Evolutionary conservation across 352 stramenopile species (phyloP), one percentile per base, ranked within the genome.

Genomic region (Phytophthora citrophthora): DNA sequence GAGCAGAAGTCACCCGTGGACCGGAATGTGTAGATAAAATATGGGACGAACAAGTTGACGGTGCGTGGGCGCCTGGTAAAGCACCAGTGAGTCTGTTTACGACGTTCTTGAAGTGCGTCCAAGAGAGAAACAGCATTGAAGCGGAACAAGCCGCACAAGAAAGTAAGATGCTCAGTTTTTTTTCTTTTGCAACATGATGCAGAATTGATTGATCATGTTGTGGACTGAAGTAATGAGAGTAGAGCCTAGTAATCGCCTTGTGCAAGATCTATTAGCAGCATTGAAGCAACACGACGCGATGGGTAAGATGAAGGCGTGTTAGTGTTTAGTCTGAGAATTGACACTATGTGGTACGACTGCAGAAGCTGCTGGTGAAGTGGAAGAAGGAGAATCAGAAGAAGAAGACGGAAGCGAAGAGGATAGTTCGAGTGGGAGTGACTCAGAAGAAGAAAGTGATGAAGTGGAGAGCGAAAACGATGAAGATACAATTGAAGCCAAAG

Each of bases 181-280:
- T 20, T n/a, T 48, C 24, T 1, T 7, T 48, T 24, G 31, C 3
- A 5, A 38, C 8, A 47, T 12, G 31, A 32, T 34, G 31, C 7
- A 16, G 15, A 6, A 5, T 29, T 48, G 52, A 11, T 8, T 61
- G 41, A 49, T 15, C 6, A 54, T 40, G 27, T 18, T 58, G 32
- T 36, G 18, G 20, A 15, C 10, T 60, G 12, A 16, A 93, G 84
- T 93, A 56, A 40, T 93, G 44, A 57, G 72, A 12, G 40, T 71
- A 10, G 84, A 93, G 59, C 82, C 82, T n/a, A 48, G 77, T 5
- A 91, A 93, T 49, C 48, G 67, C 5, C 76, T 93, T 13, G 84
- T 93, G 32, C 68, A 76, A 39, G 84, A 93, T 58, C 56, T 93
- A 7, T 26, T 93, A 23, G 69, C 44, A 2, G 82, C 80, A 10